Percentiles rank a stretch among this genome's conserved stretches.
phyloP scores from a whole-genome alignment of 352 stramenopile species.

The Phytophthora cactorum region DNA sequence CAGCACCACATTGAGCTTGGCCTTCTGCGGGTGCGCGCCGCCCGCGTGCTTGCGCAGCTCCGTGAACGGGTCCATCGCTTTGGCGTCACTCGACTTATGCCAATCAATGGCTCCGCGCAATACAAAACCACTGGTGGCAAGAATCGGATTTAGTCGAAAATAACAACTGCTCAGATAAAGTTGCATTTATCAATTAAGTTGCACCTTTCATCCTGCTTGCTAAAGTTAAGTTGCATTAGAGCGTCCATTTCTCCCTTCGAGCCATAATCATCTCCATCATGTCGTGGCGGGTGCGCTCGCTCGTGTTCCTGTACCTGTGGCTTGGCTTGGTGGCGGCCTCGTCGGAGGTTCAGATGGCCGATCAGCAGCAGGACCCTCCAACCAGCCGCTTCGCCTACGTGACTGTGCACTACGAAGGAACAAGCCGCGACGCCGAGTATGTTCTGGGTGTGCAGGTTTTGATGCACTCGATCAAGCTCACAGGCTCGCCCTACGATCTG shows the following conservation, averaged over 20 bases:
- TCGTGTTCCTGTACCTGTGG: slow-evolving; percentile 36
- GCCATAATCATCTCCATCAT: slow-evolving; percentile 22
- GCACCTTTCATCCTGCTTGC: not conserved
- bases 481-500: slow-evolving; percentile 81
- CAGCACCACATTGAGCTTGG: slow-evolving; percentile 84
- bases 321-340: slow-evolving; percentile 15
- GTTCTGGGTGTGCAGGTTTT: slow-evolving; percentile 84
- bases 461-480: slow-evolving; percentile 89
- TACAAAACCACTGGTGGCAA: slow-evolving; percentile 43
- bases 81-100: slow-evolving; percentile 11
- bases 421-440: slow-evolving; percentile 83
- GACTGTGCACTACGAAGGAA: slow-evolving; percentile 89
- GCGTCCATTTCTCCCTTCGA: slow-evolving; percentile 1
- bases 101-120: slow-evolving; percentile 44
- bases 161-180: not conserved
- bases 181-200: not conserved
- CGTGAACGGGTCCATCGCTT: slow-evolving; percentile 74
- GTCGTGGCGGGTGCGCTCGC: slow-evolving; percentile 22
- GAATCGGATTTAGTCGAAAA: slow-evolving; percentile 10
- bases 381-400: slow-evolving; percentile 84
- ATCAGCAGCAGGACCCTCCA: slow-evolving; percentile 18
- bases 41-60: slow-evolving; percentile 84
- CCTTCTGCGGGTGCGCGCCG: slow-evolving; percentile 80
- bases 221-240: too few relatives aligned
- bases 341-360: slow-evolving; percentile 18